These are phyloP conservation scores for Dactylellina leptospora DNA, from an alignment of 2,329 filamentous ascomycete genomes.

Conservation along the genomic window DNA sequence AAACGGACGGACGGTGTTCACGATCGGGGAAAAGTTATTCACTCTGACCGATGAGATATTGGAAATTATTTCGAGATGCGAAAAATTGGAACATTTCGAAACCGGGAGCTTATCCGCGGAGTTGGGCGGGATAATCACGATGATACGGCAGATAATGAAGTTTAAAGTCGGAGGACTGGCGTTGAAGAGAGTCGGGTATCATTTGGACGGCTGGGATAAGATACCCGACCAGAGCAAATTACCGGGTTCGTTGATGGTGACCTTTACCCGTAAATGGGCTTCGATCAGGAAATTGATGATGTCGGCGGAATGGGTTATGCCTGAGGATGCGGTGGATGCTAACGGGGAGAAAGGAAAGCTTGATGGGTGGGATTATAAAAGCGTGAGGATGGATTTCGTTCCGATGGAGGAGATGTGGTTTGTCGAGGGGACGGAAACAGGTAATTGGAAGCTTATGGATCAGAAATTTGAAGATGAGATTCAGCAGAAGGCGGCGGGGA, in stretches of 20 bases:
- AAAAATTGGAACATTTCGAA: background rate
- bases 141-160: background rate
- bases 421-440: background rate
- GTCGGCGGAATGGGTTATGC: background rate
- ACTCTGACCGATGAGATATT: background rate
- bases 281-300: background rate
- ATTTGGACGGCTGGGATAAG: slow-evolving; percentile 12
- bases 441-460: slow-evolving; percentile 17
- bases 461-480: background rate
- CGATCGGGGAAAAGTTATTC: background rate
- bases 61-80: background rate
- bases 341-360: too few species aligned
- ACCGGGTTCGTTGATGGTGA: background rate
- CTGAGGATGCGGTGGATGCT: background rate
- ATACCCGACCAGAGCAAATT: background rate
- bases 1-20: background rate
- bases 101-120: background rate
- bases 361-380: slow-evolving; percentile 2
- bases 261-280: background rate
- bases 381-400: background rate
- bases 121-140: background rate
- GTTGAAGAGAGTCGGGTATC: slow-evolving; percentile 2
- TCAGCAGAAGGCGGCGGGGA: background rate
- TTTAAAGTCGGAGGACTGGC: background rate
- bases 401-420: slow-evolving; percentile 25